Evolutionary conservation across 1,284 basidiomycete genomes (phyloP).

Genomic region (Meripilus lineatus): DNA sequence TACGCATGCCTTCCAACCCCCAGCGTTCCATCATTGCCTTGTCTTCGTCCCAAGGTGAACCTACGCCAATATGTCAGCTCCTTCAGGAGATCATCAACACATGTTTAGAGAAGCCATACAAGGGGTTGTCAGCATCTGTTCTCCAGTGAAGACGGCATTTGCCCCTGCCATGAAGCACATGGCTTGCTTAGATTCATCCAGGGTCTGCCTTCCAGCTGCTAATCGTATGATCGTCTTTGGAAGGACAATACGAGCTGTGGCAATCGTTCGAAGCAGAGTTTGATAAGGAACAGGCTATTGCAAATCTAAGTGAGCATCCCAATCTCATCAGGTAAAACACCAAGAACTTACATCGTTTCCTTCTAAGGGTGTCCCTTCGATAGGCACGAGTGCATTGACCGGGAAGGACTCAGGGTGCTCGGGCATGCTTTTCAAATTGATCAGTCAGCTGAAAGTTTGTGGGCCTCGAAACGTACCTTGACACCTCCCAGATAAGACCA

Average conservation of each 20-base stretch:
- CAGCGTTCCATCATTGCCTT: conserved; percentile 91
- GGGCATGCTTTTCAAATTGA: conserved; percentile 61
- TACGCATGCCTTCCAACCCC: conserved; percentile 89
- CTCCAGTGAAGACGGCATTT: conserved; percentile 97
- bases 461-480: conserved; percentile 46
- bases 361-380: conserved; percentile 70
- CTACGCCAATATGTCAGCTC: conserved; percentile 30
- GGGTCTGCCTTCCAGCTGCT: conserved; percentile 89
- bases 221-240: conserved; percentile 93
- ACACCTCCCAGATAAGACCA: conserved; percentile 92
- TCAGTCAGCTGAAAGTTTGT: conserved; percentile 8
- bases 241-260: conserved; percentile 90
- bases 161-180: conserved; percentile 99
- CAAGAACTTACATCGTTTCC: conserved; percentile 52
- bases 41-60: conserved; percentile 90
- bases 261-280: conserved; percentile 88
- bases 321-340: not conserved
- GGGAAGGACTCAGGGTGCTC: conserved; percentile 98
- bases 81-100: not conserved
- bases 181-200: conserved; percentile 89
- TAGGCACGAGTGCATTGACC: conserved; percentile 90
- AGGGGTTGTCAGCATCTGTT: conserved; percentile 96
- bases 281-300: conserved; percentile 74
- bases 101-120: conserved; percentile 46
- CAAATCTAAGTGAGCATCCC: not conserved